phyloP scores from a whole-genome alignment of 257 asterid species.

The Voacanga thouarsii region DNA sequence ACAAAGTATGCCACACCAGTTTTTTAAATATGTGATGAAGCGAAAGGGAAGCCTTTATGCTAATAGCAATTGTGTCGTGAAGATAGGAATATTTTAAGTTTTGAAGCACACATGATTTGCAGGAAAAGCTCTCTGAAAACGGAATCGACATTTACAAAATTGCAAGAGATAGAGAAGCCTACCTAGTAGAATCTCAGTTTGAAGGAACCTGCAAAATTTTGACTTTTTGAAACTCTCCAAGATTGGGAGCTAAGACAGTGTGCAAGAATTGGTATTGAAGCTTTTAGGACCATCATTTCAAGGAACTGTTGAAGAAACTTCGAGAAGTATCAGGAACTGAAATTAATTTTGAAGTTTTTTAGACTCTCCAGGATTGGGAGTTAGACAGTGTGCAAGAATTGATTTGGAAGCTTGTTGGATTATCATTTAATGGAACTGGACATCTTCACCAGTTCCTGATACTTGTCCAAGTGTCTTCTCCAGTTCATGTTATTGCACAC shows the following conservation, averaged over 20 bases:
- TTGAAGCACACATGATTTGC: not conserved
- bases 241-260: no score
- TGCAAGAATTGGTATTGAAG: no score
- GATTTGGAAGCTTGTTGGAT: not conserved
- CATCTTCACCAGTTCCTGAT: not conserved
- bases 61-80: not conserved
- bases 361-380: no score
- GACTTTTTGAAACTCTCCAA: not conserved
- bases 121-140: not conserved
- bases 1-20: not conserved
- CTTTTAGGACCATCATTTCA: no score
- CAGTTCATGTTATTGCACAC: not conserved
- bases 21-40: not conserved
- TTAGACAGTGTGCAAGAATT: not conserved
- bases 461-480: not conserved
- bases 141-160: not conserved
- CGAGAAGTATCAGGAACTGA: no score
- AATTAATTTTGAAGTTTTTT: no score
- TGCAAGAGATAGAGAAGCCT: not conserved
- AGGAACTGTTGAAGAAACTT: no score
- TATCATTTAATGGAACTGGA: not conserved
- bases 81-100: not conserved
- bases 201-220: not conserved
- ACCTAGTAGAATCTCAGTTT: not conserved
- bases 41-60: not conserved